These are phyloP conservation scores for Funneliformis caledonium DNA, from an alignment of 371 early-diverging fungal species.

Conservation along the genomic window DNA sequence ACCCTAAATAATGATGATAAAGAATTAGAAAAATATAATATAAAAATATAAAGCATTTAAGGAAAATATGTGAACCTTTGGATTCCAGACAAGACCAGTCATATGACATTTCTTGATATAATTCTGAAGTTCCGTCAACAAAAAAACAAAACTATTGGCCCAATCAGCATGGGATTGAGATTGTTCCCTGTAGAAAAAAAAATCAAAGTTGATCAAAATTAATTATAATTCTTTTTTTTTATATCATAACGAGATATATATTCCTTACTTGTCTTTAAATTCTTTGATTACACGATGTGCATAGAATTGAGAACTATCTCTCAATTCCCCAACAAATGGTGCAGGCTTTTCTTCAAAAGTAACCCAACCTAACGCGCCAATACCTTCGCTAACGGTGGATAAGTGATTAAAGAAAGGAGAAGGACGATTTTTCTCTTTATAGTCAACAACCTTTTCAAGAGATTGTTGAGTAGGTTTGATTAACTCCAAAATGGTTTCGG, in stretches of 20 bases:
- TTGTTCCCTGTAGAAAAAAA: constrained; percentile 62
- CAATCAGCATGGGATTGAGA: constrained; percentile 81
- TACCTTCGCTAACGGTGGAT: constrained; percentile 86
- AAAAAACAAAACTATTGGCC: constrained; percentile 69
- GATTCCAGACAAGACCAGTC: constrained; percentile 93
- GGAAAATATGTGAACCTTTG: constrained; percentile 53
- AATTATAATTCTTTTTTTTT: neutral
- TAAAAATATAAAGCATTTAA: constrained; percentile 19
- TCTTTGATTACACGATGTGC: constrained; percentile 89
- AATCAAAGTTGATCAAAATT: neutral
- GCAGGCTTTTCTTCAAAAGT: constrained; percentile 87
- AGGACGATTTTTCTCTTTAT: constrained; percentile 80
- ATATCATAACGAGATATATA: neutral
- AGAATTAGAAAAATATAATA: constrained; percentile 37
- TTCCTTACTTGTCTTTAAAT: constrained; percentile 82
- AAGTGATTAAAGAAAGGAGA: constrained; percentile 80
- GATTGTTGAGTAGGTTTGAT: constrained; percentile 76
- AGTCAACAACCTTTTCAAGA: constrained; percentile 63
- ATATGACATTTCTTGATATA: constrained; percentile 91
- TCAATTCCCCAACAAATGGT: constrained; percentile 87
- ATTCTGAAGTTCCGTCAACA: constrained; percentile 74
- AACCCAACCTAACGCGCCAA: constrained; percentile 93
- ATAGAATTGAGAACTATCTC: constrained; percentile 91
- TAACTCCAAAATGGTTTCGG: constrained; percentile 60
- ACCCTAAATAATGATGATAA: constrained; percentile 46